Percentiles rank a stretch among this genome's conserved stretches.
phyloP scores from a whole-genome alignment of 768 basidiomycete genomes.

The Strobilomyces echinocephalus region DNA sequence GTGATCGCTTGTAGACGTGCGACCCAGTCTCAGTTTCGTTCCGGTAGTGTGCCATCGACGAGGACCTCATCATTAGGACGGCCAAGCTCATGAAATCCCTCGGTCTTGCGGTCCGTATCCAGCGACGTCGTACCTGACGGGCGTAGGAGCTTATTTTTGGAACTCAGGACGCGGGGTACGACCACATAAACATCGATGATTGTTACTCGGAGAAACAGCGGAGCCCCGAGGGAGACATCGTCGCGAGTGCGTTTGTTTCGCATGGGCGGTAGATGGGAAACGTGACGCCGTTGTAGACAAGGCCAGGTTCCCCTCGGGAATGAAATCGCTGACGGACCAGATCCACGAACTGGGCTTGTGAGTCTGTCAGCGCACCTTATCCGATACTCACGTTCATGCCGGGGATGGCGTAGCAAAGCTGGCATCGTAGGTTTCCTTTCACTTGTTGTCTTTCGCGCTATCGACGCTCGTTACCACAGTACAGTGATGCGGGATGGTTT shows the following conservation, averaged over 20 bases:
- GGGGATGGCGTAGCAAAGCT: conserved; percentile 40
- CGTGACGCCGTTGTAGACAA: conserved; percentile 33
- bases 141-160: background rate
- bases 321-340: conserved; percentile 50
- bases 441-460: background rate
- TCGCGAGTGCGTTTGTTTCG: conserved; percentile 39
- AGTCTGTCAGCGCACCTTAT: conserved; percentile 17
- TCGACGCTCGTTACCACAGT: conserved; percentile 34
- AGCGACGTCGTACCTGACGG: background rate
- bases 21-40: background rate
- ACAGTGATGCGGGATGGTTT: conserved; percentile 66
- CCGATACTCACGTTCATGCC: background rate
- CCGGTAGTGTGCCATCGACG: conserved; percentile 53
- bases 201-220: conserved; percentile 60
- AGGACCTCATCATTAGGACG: conserved; percentile 46
- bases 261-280: background rate
- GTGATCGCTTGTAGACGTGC: conserved; percentile 9
- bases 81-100: conserved; percentile 47
- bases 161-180: conserved; percentile 51
- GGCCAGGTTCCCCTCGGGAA: conserved; percentile 52
- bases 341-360: conserved; percentile 57
- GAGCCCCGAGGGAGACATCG: conserved; percentile 47
- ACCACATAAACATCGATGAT: conserved; percentile 58
- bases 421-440: conserved; percentile 48
- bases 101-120: conserved; percentile 42